Base-by-base conservation (phyloP, 306 rosid species). In the Malus sylvestris region DNA sequence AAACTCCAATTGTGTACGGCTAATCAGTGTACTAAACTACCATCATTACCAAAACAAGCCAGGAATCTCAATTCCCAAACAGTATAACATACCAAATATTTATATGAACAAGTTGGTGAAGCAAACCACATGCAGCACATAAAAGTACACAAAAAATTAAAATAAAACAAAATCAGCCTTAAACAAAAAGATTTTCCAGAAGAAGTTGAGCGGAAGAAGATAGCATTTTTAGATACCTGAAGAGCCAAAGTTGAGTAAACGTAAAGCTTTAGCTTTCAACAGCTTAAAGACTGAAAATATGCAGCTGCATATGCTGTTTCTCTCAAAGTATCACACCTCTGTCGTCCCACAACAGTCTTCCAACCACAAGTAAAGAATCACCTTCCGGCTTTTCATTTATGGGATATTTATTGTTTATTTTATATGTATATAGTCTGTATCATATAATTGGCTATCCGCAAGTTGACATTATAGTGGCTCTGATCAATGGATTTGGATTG, bases 351-450 rank as follows among this genome's bases (percentile, higher is more conserved):
- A 30, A 66, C 18, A 38, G 83, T 78, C 19, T 70, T 60, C 71
- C 49, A 29, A 74, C 70, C 80, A 71, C 82, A 85, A 84, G 87
- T 35, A 88, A 85, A 79, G 95, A 84, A 88, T 81, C 76, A 57
- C 4, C 77, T 63, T 65, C 74, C 27, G 38, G 4, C 49, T 51
- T 30, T 60, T 25, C 38, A 22, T 2, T 61, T 23, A 13, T 51
- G 30, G 70, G 40, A 2, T 32, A 16, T 10, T 78, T 40, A 59
- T 35, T 73, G 22, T 71, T 15, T 70, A 29, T 70, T 49, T 44
- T 23, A 23, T 59, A 23, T 10, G 10, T 19, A 44, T 23, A 25
- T 45, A 20, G 5, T 22, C 2, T 57, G 40, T 4, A 65, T 65
- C 25, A 14, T 35, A 5, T 7, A 5, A 10, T 6, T 42, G 45